Percentiles rank a stretch among this genome's conserved stretches.
phyloP scores from a whole-genome alignment of 2,329 filamentous ascomycete species.

The Cladosporium colombiae region DNA sequence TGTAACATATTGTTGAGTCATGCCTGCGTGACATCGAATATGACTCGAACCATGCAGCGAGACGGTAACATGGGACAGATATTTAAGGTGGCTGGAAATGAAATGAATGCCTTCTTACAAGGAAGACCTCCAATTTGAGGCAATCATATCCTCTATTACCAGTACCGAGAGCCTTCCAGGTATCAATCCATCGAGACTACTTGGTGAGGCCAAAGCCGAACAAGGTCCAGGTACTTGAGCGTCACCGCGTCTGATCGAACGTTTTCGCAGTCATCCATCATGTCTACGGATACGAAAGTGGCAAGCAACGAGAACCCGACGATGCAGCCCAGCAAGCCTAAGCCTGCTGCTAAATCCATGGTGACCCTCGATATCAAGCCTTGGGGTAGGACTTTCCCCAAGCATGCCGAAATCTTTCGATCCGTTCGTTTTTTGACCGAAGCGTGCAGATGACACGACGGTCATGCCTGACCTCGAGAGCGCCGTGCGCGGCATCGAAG shows the following conservation, averaged over 20 bases:
- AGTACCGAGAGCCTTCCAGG: neutral
- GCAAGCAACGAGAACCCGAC: slow-evolving; percentile 55
- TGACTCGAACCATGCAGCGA: neutral
- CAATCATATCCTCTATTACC: neutral
- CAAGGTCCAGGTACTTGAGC: neutral
- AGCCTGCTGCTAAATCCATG: slow-evolving; percentile 91
- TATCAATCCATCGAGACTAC: neutral
- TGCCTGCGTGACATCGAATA: neutral
- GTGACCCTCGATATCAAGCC: slow-evolving; percentile 97
- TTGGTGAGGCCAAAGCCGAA: neutral
- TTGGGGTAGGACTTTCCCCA: slow-evolving; percentile 67
- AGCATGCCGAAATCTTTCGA: neutral
- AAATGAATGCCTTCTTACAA: neutral
- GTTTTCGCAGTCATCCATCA: neutral
- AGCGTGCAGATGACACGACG: slow-evolving; percentile 84
- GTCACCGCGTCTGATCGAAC: neutral
- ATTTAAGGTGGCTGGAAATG: neutral
- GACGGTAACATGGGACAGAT: neutral
- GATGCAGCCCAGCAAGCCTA: slow-evolving; percentile 93
- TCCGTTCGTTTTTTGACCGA: neutral
- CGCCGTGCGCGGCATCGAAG: slow-evolving; percentile 78
- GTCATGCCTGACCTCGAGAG: slow-evolving; percentile 80
- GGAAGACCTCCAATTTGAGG: neutral
- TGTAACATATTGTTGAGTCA: neutral
- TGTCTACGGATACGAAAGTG: neutral